A percentile compares a stretch with the other conserved stretches of the same genome.
These are phyloP conservation scores for Zarea fungicola DNA, from an alignment of 2,329 filamentous ascomycete species.

Conservation along the genomic window DNA sequence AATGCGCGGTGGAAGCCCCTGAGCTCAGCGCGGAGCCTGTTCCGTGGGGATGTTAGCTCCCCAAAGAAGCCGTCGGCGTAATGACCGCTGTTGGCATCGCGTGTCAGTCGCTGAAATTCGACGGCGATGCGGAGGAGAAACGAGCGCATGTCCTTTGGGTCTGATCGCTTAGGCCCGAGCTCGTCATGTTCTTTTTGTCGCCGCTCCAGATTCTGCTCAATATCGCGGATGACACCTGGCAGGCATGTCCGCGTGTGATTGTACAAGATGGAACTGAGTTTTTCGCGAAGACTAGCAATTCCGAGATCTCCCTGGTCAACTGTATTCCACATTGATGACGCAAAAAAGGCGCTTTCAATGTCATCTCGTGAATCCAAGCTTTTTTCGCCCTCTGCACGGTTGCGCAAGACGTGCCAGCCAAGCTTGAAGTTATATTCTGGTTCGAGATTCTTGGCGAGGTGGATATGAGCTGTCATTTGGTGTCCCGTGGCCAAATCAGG, in stretches of 20 bases:
- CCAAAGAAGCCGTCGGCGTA: conserved; percentile 22
- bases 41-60: background rate
- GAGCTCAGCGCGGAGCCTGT: conserved; percentile 24
- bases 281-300: conserved; percentile 25
- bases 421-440: conserved; percentile 26
- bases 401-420: conserved; percentile 48
- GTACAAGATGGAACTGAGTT: conserved; percentile 22
- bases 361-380: background rate
- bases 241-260: conserved; percentile 24
- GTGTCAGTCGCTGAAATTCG: conserved; percentile 28
- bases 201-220: background rate
- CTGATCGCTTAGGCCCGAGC: conserved; percentile 5
- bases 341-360: background rate
- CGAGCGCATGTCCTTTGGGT: conserved; percentile 21
- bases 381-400: conserved; percentile 29
- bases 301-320: conserved; percentile 25
- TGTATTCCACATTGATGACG: conserved; percentile 18
- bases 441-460: conserved; percentile 25
- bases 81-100: conserved; percentile 24
- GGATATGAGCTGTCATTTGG: conserved; percentile 33
- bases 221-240: conserved; percentile 19
- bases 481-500: conserved; percentile 38
- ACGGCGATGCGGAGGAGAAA: conserved; percentile 32
- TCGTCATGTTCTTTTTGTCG: background rate
- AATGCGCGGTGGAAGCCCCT: conserved; percentile 27